These are phyloP conservation scores for Pestalotiopsis sp. DNA, from an alignment of 2,329 filamentous ascomycete genomes.

Conservation along the genomic window DNA sequence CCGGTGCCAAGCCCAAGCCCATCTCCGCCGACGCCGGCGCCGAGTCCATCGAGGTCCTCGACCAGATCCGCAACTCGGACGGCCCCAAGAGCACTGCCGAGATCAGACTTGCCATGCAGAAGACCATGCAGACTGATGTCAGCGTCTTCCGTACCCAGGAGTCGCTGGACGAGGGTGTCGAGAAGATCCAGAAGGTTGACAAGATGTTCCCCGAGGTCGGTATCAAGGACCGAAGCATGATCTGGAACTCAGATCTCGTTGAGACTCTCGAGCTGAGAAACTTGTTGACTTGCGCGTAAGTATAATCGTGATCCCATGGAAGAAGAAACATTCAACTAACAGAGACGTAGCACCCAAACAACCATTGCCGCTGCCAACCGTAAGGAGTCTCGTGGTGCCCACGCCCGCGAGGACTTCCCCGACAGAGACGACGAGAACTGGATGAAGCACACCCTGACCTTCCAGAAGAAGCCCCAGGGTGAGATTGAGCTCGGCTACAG, in stretches of 20 bases:
- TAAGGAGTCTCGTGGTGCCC: slow-evolving; percentile 96
- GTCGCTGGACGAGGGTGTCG: slow-evolving; percentile 89
- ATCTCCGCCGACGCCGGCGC: slow-evolving; percentile 85
- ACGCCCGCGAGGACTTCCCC: slow-evolving; percentile 95
- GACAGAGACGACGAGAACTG: slow-evolving; percentile 94
- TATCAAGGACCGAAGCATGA: slow-evolving; percentile 99
- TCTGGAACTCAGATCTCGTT: slow-evolving; percentile 98
- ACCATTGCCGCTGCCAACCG: slow-evolving; percentile 87
- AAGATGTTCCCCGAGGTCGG: slow-evolving; percentile 78
- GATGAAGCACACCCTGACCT: slow-evolving; percentile 99
- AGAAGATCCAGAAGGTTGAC: slow-evolving; percentile 85
- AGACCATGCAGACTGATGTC: slow-evolving; percentile 97
- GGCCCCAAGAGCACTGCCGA: slow-evolving; percentile 88
- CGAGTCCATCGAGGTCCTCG: slow-evolving; percentile 82
- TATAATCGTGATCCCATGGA: slow-evolving; percentile 29
- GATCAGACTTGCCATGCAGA: slow-evolving; percentile 91
- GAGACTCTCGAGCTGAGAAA: slow-evolving; percentile 96
- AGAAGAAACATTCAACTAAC: neutral
- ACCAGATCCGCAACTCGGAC: slow-evolving; percentile 80
- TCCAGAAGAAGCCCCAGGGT: slow-evolving; percentile 90
- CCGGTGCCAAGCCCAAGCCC: slow-evolving; percentile 78
- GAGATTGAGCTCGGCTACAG: slow-evolving; percentile 87
- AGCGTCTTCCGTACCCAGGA: slow-evolving; percentile 96
- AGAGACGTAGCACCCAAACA: slow-evolving; percentile 73
- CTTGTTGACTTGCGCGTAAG: slow-evolving; percentile 92